A percentile compares a stretch with the other conserved stretches of the same genome.
Conservation (phyloP, 2,329 filamentous ascomycete species). For the Ascochyta fabae region DNA sequence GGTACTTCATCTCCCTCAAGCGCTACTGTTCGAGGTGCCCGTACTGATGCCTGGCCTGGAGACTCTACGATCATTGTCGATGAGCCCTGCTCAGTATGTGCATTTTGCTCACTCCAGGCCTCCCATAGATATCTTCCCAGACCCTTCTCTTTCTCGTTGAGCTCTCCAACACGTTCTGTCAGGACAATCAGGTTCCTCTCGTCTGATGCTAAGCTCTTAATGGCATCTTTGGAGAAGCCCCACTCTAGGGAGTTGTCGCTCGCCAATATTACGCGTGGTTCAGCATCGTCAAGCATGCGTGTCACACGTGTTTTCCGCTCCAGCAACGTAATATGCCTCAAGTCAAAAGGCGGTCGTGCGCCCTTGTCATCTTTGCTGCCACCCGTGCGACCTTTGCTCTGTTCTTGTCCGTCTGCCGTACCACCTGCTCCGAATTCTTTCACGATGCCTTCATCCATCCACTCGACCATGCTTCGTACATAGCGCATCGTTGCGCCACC, state of each 20-base stretch:
- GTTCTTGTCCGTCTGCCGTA: conserved; percentile 38
- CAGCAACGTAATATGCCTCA: conserved; percentile 81
- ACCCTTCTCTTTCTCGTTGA: conserved; percentile 40
- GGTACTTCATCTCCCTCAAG: conserved; percentile 77
- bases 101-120: conserved; percentile 45
- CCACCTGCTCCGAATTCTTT: conserved; percentile 82
- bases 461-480: conserved; percentile 94
- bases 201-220: conserved; percentile 77
- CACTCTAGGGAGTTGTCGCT: conserved; percentile 91
- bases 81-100: conserved; percentile 31
- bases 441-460: conserved; percentile 97
- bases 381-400: conserved; percentile 41
- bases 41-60: conserved; percentile 55
- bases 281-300: conserved; percentile 64
- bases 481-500: conserved; percentile 89
- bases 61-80: conserved; percentile 68
- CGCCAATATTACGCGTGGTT: conserved; percentile 80
- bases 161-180: conserved; percentile 71
- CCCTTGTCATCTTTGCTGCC: conserved; percentile 56
- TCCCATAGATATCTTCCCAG: conserved; percentile 80
- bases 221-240: conserved; percentile 87
- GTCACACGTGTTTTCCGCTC: conserved; percentile 83
- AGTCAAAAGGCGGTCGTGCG: conserved; percentile 80
- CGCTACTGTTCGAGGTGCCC: conserved; percentile 60
- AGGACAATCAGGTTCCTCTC: conserved; percentile 84